Evolutionary conservation across 2,329 filamentous ascomycete species (phyloP).

Genomic region (Colletotrichum filicis): DNA sequence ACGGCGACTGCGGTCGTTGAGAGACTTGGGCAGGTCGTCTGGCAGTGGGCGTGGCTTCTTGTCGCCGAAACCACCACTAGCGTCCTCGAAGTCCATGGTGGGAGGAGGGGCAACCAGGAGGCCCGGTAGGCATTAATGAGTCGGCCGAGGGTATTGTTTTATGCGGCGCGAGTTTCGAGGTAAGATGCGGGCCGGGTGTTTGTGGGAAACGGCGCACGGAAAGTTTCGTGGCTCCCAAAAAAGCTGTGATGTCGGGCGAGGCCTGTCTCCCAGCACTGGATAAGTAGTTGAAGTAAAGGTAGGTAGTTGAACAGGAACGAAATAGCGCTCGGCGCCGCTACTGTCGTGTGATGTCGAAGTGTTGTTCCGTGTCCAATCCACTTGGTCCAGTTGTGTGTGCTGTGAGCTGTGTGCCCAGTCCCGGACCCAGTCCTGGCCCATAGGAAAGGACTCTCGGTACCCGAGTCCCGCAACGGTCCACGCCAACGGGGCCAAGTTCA

Average conservation of each 20-base stretch:
- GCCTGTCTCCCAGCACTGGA: neutral
- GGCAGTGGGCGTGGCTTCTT: conserved; percentile 71
- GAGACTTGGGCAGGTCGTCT: conserved; percentile 86
- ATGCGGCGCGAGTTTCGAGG: conserved; percentile 23
- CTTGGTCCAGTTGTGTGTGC: neutral
- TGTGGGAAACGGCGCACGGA: conserved; percentile 14
- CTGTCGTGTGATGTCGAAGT: conserved; percentile 22
- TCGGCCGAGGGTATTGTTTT: conserved; percentile 23
- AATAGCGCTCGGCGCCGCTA: conserved; percentile 5
- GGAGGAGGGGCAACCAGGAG: conserved; percentile 49
- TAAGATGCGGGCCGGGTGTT: conserved; percentile 2
- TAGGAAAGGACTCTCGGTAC: conserved; percentile 5
- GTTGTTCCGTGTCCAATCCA: neutral
- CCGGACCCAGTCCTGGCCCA: neutral
- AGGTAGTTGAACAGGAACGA: neutral
- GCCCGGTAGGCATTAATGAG: conserved; percentile 30
- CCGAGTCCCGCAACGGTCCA: conserved; percentile 22
- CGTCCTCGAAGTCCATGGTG: conserved; percentile 70
- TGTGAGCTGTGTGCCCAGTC: neutral
- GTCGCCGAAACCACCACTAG: conserved; percentile 53
- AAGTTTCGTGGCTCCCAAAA: conserved; percentile 14
- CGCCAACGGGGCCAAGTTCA: neutral
- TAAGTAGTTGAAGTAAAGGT: neutral
- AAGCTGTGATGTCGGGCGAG: neutral
- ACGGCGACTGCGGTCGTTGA: conserved; percentile 85